Conservation (phyloP, 768 basidiomycete species). For the Naganishia randhawae region DNA sequence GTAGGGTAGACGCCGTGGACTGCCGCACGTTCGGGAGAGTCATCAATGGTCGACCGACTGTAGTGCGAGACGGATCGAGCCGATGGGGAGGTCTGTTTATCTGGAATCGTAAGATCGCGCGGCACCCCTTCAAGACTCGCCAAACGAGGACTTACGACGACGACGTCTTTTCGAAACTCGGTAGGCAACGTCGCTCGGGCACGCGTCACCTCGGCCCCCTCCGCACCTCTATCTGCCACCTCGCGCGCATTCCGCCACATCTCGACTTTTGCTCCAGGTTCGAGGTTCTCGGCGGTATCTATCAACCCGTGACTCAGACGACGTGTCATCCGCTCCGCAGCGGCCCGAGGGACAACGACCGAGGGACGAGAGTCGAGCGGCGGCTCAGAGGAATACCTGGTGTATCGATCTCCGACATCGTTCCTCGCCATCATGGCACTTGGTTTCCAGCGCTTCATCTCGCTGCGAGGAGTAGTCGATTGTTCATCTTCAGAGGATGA, state of each 20-base stretch:
- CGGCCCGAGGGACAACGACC: neutral
- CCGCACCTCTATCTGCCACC: constrained; percentile 19
- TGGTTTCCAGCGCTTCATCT: constrained; percentile 13
- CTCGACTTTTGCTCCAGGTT: neutral
- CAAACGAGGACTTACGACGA: constrained; percentile 15
- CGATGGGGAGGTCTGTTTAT: neutral
- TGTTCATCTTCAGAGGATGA: neutral
- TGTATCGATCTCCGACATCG: neutral
- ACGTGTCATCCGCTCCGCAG: neutral
- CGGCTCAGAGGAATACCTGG: constrained; percentile 6
- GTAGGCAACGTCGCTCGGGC: constrained; percentile 21
- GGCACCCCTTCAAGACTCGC: too few species aligned
- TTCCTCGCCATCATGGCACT: neutral
- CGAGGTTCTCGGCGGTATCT: neutral
- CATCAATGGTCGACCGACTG: neutral
- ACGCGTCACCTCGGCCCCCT: neutral
- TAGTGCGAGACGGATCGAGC: neutral
- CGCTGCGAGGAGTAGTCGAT: constrained; percentile 13
- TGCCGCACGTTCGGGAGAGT: neutral
- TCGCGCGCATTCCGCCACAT: constrained; percentile 24
- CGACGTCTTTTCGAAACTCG: constrained; percentile 28
- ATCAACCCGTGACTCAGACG: neutral
- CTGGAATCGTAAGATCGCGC: neutral
- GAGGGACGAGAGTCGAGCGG: neutral
- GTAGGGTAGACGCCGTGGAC: neutral